Percentiles rank a stretch among this genome's conserved stretches.
phyloP scores from a whole-genome alignment of 208 protist genomes.

The Leishmania major region DNA sequence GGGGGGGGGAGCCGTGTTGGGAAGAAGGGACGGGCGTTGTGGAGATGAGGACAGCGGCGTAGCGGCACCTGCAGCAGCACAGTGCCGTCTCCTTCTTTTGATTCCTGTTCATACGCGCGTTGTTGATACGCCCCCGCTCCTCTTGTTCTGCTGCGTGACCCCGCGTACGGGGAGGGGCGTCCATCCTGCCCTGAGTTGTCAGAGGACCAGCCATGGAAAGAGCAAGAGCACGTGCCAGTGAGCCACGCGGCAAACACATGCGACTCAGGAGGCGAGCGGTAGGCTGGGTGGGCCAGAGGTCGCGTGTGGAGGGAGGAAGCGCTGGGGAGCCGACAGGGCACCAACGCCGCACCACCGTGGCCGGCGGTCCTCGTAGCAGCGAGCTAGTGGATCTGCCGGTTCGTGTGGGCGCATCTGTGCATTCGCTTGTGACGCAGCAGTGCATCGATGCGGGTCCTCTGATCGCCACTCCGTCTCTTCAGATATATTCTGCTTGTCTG shows the following conservation, averaged over 20 bases:
- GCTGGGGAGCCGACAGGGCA: background rate
- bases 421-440: background rate
- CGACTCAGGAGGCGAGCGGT: background rate
- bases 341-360: background rate
- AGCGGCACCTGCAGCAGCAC: no score
- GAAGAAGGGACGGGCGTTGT: no score
- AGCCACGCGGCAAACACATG: background rate
- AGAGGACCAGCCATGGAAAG: background rate
- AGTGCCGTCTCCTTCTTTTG: background rate
- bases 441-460: background rate
- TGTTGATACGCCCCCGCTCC: background rate
- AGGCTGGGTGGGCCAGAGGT: background rate
- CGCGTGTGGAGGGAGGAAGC: background rate
- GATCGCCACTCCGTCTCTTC: background rate
- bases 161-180: no score
- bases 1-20: background rate
- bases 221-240: background rate
- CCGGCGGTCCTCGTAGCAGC: background rate
- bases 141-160: background rate
- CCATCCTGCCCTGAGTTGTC: background rate
- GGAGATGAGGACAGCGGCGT: no score
- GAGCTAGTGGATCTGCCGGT: background rate
- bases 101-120: background rate
- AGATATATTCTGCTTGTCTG: background rate
- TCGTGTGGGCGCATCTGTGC: background rate